Evolutionary conservation across 495 filamentous ascomycete genomes (phyloP), one percentile per base, ranked within the genome.

Genomic region (Parmelia sp.): DNA sequence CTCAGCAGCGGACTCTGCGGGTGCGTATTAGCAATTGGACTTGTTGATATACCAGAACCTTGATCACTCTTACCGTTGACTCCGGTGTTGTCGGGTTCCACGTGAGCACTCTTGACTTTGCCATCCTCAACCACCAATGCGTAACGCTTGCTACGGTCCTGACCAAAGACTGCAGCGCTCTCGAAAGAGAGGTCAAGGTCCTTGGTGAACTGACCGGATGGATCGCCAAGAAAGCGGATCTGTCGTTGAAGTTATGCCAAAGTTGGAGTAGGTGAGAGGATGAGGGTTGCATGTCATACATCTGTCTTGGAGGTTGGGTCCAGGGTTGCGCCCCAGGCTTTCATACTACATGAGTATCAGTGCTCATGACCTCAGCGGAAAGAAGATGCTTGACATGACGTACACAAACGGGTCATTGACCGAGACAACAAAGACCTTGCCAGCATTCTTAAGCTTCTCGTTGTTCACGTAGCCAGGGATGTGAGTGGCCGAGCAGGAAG

Each of bases 331-430:
- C 77, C 88, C 91, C 91, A 96, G 10, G 90, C 90, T 78, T 93
- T 94, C 80, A 90, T 96, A 36, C 89, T 93, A 42, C 62, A 37
- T 29, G 19, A 29, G n/a, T 14, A 36, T 61, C 39, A 64, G 55
- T 17, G 55, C 29, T 19, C 15, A 21, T 10, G n/a, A 11, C 7
- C 19, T 55, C 29, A 55, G 27, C 1, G 4, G 2, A 1, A 7
- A 33, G 2, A 29, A 55, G 27, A 33, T 3, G 5, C 4, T 0
- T 8, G 0, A 33, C 10, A 23, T 4, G 10, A 77, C 89, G 78
- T 83, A 95, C 86, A 97, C 94, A 75, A 97, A 97, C 35, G 92
- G 84, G 74, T 98, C 94, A 76, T 98, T 98, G 73, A 97, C 91
- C 31, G 86, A 82, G 58, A 98, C 86, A 33, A 97, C 91, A 66